These are phyloP conservation scores for Drosera spatulata DNA, from an alignment of 179 eudicot species.

Conservation along the genomic window DNA sequence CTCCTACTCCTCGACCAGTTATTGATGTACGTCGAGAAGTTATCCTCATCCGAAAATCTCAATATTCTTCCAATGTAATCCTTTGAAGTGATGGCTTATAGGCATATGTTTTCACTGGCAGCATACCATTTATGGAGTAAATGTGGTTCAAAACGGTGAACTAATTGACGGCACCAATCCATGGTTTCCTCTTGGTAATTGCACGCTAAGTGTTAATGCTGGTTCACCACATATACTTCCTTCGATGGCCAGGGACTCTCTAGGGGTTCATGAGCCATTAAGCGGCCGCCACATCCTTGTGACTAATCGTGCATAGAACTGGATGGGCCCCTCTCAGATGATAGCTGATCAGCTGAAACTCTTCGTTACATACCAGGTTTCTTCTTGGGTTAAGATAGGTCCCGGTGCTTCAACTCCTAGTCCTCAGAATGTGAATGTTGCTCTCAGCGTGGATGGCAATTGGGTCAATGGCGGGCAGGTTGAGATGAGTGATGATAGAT, in stretches of 20 bases:
- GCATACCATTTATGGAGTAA: constrained; percentile 56
- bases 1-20: constrained; percentile 62
- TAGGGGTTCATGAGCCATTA: constrained; percentile 50
- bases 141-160: constrained; percentile 61
- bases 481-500: constrained; percentile 43
- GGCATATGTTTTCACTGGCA: constrained; percentile 5
- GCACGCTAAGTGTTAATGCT: constrained; percentile 37
- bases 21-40: constrained; percentile 43
- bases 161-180: constrained; percentile 58
- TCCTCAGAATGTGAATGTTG: constrained; percentile 64
- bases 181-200: constrained; percentile 80
- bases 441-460: constrained; percentile 62
- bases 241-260: constrained; percentile 64
- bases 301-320: constrained; percentile 66
- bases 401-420: constrained; percentile 25
- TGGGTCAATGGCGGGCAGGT: constrained; percentile 90
- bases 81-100: no score
- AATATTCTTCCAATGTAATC: not conserved
- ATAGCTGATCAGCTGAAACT: constrained; percentile 66
- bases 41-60: not conserved
- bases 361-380: constrained; percentile 76
- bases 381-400: constrained; percentile 80
- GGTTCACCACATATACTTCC: constrained; percentile 86
- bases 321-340: constrained; percentile 98
- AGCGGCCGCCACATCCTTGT: constrained; percentile 66